Evolutionary conservation across 2,329 filamentous ascomycete species (phyloP).

Genomic region (Ceratocystiopsis minuta): DNA sequence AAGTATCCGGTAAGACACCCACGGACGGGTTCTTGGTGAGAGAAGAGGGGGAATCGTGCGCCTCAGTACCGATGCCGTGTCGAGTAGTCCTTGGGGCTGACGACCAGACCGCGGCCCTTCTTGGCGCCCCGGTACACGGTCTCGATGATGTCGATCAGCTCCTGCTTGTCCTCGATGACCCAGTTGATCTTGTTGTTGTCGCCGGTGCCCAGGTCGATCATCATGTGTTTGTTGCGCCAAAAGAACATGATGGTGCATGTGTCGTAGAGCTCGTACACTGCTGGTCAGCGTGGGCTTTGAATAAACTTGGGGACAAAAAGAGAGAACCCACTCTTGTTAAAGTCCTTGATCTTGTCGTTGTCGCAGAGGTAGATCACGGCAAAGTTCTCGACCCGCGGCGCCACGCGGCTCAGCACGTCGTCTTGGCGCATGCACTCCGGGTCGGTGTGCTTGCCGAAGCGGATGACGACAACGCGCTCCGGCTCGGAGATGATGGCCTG

Average conservation of each 20-base stretch:
- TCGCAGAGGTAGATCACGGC: conserved; percentile 88
- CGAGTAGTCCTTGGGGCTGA: conserved; percentile 73
- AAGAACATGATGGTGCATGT: conserved; percentile 75
- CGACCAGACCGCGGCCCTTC: conserved; percentile 90
- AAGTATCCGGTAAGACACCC: no score
- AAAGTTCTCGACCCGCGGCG: conserved; percentile 86
- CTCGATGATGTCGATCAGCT: conserved; percentile 96
- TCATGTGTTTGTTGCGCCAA: conserved; percentile 97
- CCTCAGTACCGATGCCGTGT: conserved; percentile 48
- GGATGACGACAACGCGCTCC: conserved; percentile 81
- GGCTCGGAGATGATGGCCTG: conserved; percentile 82
- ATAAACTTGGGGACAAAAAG: no score
- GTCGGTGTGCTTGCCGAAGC: conserved; percentile 78
- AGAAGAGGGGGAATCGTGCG: no score
- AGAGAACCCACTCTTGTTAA: conserved; percentile 40
- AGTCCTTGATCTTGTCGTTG: conserved; percentile 74
- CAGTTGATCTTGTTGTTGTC: conserved; percentile 57
- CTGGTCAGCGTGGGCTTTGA: conserved; percentile 29
- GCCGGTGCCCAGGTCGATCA: conserved; percentile 92
- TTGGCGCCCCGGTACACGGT: conserved; percentile 97
- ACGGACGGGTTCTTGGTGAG: no score
- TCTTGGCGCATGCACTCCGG: conserved; percentile 61
- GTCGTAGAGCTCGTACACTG: conserved; percentile 66
- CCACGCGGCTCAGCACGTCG: conserved; percentile 86
- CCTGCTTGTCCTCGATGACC: conserved; percentile 79